Conservation (phyloP, 176 grass and related monocot genomes). For the Avena atlantica region DNA sequence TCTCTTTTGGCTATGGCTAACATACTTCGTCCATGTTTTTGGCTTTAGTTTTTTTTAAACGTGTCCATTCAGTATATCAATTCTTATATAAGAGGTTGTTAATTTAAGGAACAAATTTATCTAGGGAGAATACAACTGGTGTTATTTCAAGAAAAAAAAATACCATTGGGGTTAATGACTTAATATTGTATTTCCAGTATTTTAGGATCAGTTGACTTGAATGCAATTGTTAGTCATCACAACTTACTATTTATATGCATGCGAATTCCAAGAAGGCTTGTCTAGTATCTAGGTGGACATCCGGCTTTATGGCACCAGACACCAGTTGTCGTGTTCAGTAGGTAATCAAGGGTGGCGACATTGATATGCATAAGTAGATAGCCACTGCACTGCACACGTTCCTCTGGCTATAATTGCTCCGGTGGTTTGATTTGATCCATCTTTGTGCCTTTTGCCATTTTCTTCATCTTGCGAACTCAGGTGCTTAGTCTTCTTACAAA, state of each 20-base stretch:
- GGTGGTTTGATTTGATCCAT: background rate
- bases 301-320: background rate
- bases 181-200: background rate
- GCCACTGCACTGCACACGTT: background rate
- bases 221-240: background rate
- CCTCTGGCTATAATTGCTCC: background rate
- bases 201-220: background rate
- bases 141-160: background rate
- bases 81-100: background rate
- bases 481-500: background rate
- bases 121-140: background rate
- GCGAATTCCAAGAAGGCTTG: background rate
- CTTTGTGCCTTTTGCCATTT: background rate
- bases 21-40: background rate
- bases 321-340: background rate
- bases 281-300: background rate
- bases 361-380: background rate
- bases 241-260: constrained; percentile 1
- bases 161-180: background rate
- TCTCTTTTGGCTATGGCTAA: background rate
- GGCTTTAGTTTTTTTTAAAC: background rate
- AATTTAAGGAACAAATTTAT: background rate
- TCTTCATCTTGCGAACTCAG: background rate
- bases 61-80: background rate
- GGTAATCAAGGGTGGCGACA: background rate